Evolutionary conservation across 345 rosid species (phyloP), one percentile per base, ranked within the genome.

Genomic region (Corchorus olitorius): DNA sequence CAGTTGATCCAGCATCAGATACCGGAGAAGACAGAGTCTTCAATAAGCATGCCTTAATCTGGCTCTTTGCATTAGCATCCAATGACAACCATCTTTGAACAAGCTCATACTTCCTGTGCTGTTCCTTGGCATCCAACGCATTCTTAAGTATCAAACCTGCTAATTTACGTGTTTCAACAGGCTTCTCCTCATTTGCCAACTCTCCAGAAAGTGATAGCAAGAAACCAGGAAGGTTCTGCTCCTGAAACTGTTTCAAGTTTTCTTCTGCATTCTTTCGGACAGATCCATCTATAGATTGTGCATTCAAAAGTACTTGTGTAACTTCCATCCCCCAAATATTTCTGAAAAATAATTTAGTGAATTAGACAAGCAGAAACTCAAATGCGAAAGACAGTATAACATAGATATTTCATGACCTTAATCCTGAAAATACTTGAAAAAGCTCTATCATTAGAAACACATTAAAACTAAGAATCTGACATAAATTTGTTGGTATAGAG

Each of bases 81-180:
- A 91, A 71, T 16, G 90, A 80, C 75, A 91, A 66, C 94, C 94
- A 91, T 81, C 93, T 85, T 72, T 91, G 94, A 19, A 91, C 90
- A 79, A 89, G 93, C 65, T 73, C 76, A 73, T 20, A 22, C 54
- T 73, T 73, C 54, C 76, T 43, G 41, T 86, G 92, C 11, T 91
- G 94, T 76, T 91, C 94, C 85, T 89, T 91, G 37, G 94, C 94
- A 86, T 89, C 94, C 78, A 90, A 80, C 3, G 91, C 89, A 73
- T 90, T 90, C 67, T 90, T 90, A 4, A 90, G 84, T 17, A 90
- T 87, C 76, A 90, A 83, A 60, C 94, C 94, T 0, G 92, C 94
- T 84, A 91, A 83, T 77, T 86, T 91, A 63, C 94, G 90, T 73
- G 93, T 89, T 55, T 91, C 93, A 50, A 86, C 90, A 39, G 93